phyloP scores from a whole-genome alignment of 1,284 basidiomycete species.

The Cystobasidiaceae sp. region DNA sequence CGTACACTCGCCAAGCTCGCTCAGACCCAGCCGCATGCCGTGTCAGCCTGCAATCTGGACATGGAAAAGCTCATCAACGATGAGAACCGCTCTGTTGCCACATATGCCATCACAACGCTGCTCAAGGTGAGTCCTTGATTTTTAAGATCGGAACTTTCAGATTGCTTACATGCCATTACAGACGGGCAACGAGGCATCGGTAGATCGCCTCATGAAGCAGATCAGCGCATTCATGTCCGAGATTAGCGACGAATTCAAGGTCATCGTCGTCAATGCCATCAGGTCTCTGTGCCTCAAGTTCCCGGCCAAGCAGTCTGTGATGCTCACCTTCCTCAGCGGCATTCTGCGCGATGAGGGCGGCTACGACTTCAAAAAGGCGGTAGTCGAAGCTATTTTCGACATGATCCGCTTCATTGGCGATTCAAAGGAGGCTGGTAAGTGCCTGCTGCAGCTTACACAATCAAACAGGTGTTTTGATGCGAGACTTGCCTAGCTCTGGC shows the following conservation, averaged over 20 bases:
- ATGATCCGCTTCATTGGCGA: slow-evolving; percentile 98
- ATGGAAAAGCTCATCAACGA: slow-evolving; percentile 97
- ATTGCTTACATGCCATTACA: slow-evolving; percentile 32
- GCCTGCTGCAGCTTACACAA: neutral
- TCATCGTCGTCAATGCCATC: slow-evolving; percentile 98
- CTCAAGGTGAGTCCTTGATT: slow-evolving; percentile 63
- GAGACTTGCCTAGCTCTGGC: slow-evolving; percentile 64
- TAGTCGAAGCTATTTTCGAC: slow-evolving; percentile 99
- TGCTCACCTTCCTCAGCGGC: slow-evolving; percentile 90
- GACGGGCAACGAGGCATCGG: slow-evolving; percentile 98
- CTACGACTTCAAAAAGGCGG: slow-evolving; percentile 98
- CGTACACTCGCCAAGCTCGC: slow-evolving; percentile 88
- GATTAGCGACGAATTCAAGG: slow-evolving; percentile 99
- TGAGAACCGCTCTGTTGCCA: slow-evolving; percentile 91
- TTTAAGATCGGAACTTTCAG: neutral
- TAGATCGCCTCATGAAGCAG: slow-evolving; percentile 98
- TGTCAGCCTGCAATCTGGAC: slow-evolving; percentile 92
- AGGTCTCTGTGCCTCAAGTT: slow-evolving; percentile 98
- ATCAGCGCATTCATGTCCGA: slow-evolving; percentile 99
- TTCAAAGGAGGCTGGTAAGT: slow-evolving; percentile 70
- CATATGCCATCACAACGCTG: slow-evolving; percentile 96
- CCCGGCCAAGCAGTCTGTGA: slow-evolving; percentile 89
- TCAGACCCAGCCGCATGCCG: slow-evolving; percentile 72
- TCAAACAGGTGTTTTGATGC: neutral
- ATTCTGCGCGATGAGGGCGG: slow-evolving; percentile 95